These are phyloP conservation scores for Aspergillus texensis DNA, from an alignment of 2,329 filamentous ascomycete species.

Conservation along the genomic window DNA sequence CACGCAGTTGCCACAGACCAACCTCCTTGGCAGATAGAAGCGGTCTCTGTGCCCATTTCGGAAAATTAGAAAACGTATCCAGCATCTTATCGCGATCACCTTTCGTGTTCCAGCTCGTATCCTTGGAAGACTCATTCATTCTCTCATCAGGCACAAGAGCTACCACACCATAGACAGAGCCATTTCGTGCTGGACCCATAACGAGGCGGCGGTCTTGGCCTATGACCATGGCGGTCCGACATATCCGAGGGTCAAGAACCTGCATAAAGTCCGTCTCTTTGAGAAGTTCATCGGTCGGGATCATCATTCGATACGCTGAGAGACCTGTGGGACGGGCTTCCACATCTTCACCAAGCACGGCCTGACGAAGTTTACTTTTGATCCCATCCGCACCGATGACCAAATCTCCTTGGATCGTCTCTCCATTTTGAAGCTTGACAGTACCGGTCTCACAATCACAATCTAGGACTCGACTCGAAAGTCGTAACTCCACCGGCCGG, in stretches of 20 bases:
- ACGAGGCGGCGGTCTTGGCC: conserved; percentile 46
- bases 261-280: conserved; percentile 23
- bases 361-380: conserved; percentile 6
- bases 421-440: conserved; percentile 16
- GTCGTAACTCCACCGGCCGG: background rate
- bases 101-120: conserved; percentile 10
- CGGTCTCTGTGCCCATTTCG: conserved; percentile 7
- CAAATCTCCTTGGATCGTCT: conserved; percentile 23
- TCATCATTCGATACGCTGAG: conserved; percentile 15
- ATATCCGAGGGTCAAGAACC: conserved; percentile 38
- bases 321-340: conserved; percentile 8
- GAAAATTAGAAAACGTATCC: conserved; percentile 10
- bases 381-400: conserved; percentile 37
- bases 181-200: conserved; percentile 50
- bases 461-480: background rate
- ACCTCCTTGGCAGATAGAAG: conserved; percentile 7
- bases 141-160: conserved; percentile 47
- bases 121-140: conserved; percentile 9
- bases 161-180: conserved; percentile 47
- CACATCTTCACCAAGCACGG: conserved; percentile 2
- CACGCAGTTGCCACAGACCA: conserved; percentile 15
- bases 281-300: conserved; percentile 6
- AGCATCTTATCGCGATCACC: conserved; percentile 13
- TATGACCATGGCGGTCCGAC: conserved; percentile 52
- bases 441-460: conserved; percentile 8